phyloP scores from a whole-genome alignment of 129 eudicot genomes.

The Arctium lappa region DNA sequence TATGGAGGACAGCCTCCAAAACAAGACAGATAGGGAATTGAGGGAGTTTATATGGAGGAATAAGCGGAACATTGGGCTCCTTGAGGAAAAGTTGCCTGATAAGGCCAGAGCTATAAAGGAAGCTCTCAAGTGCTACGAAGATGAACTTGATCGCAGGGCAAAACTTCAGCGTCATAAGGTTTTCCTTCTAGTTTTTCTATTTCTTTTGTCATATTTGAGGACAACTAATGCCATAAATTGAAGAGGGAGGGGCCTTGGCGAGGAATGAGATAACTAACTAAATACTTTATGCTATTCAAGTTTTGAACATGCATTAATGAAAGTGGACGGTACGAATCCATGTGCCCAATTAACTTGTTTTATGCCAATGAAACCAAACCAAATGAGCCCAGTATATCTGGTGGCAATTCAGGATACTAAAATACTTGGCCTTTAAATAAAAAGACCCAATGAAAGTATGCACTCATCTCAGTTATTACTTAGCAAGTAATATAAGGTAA shows the following conservation, averaged over 20 bases:
- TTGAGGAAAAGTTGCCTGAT: constrained; percentile 30
- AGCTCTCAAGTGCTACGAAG: constrained; percentile 28
- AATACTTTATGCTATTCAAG: background rate
- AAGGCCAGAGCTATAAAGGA: constrained; percentile 31
- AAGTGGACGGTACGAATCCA: background rate
- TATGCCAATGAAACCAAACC: background rate
- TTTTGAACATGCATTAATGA: background rate
- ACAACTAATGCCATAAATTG: background rate
- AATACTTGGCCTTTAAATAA: too few relatives aligned
- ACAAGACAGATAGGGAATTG: constrained; percentile 29
- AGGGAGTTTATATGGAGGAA: constrained; percentile 32
- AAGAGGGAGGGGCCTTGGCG: background rate
- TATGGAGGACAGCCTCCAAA: constrained; percentile 5
- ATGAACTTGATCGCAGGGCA: constrained; percentile 29
- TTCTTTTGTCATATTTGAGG: background rate
- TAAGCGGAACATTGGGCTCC: constrained; percentile 32
- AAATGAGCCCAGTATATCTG: background rate
- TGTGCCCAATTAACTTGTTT: background rate
- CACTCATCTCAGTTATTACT: too few relatives aligned
- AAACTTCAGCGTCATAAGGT: constrained; percentile 24
- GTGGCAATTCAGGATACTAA: background rate
- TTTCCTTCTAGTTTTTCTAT: constrained; percentile 12
- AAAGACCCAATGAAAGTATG: too few relatives aligned
- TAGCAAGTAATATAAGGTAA: too few relatives aligned
- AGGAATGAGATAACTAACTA: background rate